Conservation (phyloP, 73 alveolate species). For the Durusdinium trenchii region DNA sequence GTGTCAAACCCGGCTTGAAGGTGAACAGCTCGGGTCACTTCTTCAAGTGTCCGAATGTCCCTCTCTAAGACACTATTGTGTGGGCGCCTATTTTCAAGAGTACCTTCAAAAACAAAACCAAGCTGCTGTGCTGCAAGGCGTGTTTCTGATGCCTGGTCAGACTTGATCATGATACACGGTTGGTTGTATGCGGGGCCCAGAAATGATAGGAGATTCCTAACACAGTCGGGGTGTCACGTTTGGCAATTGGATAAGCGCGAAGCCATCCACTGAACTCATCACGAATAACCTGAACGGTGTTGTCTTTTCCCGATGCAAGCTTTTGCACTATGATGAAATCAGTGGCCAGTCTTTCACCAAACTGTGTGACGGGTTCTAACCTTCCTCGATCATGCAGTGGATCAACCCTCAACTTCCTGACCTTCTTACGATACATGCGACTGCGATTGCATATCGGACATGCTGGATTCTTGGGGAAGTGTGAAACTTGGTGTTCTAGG, state of each 20-base stretch:
- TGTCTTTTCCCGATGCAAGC: not conserved
- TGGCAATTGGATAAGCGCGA: slow-evolving; percentile 20
- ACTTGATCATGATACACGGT: not conserved
- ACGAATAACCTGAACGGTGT: slow-evolving; percentile 14
- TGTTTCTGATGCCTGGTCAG: not conserved
- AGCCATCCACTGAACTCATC: slow-evolving; percentile 26
- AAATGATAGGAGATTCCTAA: not conserved
- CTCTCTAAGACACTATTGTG: not conserved
- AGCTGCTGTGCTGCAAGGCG: not conserved
- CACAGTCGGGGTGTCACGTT: slow-evolving; percentile 17
- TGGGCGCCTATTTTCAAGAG: not conserved
- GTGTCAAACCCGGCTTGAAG: not conserved
- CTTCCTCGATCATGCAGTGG: not conserved
- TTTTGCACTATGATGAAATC: slow-evolving; percentile 32
- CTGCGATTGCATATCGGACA: not conserved
- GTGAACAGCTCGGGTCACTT: not conserved
- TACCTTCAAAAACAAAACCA: not conserved
- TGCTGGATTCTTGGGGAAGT: slow-evolving; percentile 32
- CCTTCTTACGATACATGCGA: not conserved
- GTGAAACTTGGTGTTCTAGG: not conserved
- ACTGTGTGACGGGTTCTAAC: not conserved
- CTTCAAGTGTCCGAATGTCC: not conserved
- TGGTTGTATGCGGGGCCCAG: not conserved
- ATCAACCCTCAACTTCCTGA: not conserved
- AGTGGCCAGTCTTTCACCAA: slow-evolving; percentile 32